Conservation (phyloP, 768 basidiomycete species). For the Trametes gibbosa region DNA sequence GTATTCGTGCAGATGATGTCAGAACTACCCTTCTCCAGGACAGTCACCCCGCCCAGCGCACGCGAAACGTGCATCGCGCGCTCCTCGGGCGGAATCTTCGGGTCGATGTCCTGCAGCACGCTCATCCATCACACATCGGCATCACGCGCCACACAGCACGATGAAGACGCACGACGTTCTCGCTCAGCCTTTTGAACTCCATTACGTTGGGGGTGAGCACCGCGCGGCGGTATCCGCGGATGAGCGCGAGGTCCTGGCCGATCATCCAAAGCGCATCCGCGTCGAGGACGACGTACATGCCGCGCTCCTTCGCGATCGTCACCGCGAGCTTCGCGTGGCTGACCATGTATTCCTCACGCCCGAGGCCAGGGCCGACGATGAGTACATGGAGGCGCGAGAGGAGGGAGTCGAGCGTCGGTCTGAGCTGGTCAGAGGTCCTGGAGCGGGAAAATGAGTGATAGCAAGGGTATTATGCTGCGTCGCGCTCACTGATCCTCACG, state of each 20-base stretch:
- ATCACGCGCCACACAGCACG: too few species aligned
- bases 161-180: constrained; percentile 56
- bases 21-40: constrained; percentile 81
- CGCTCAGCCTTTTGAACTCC: constrained; percentile 84
- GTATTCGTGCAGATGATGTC: constrained; percentile 85
- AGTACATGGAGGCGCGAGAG: constrained; percentile 88
- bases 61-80: constrained; percentile 73
- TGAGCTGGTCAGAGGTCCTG: constrained; percentile 50
- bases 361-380: constrained; percentile 91
- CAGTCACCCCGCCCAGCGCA: constrained; percentile 80
- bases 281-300: constrained; percentile 91
- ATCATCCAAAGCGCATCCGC: constrained; percentile 90
- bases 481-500: constrained; percentile 58
- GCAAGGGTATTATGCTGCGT: not conserved
- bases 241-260: constrained; percentile 66
- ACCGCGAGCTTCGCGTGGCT: constrained; percentile 74
- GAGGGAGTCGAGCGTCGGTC: constrained; percentile 57
- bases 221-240: constrained; percentile 82
- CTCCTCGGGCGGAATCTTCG: constrained; percentile 45
- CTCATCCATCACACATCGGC: too few species aligned
- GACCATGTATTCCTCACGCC: constrained; percentile 90
- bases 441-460: not conserved
- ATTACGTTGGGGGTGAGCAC: constrained; percentile 94
- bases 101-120: constrained; percentile 57
- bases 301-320: constrained; percentile 62